Conservation (phyloP, 2,329 filamentous ascomycete species). For the Colletotrichum sp. region DNA sequence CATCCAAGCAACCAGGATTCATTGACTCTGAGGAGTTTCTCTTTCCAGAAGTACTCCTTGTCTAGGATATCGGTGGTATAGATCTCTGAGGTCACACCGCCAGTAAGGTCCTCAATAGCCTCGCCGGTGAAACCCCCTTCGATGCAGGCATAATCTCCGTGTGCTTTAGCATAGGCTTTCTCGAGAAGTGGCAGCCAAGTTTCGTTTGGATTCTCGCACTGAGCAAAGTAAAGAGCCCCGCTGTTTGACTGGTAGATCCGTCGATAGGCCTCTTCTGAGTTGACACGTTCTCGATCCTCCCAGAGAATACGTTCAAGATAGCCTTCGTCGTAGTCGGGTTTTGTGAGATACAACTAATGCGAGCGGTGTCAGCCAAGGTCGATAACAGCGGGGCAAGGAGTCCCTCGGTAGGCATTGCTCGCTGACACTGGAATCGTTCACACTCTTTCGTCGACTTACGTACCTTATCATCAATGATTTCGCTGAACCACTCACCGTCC, state of each 20-base stretch:
- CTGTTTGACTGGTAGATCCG: conserved; percentile 77
- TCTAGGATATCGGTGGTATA: conserved; percentile 74
- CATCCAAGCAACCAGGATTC: conserved; percentile 76
- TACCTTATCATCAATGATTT: conserved; percentile 62
- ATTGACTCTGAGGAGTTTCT: conserved; percentile 80
- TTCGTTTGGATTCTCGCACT: conserved; percentile 76
- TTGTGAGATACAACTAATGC: conserved; percentile 54
- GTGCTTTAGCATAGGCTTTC: conserved; percentile 82
- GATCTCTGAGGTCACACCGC: conserved; percentile 71
- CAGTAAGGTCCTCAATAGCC: conserved; percentile 65
- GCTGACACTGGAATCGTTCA: background rate
- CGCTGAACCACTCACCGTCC: conserved; percentile 75
- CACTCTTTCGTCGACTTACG: background rate
- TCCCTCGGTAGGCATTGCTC: background rate
- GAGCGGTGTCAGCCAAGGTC: background rate
- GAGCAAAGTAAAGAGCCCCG: conserved; percentile 77
- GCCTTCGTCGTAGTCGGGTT: conserved; percentile 66
- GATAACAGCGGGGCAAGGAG: background rate
- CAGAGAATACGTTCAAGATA: conserved; percentile 51
- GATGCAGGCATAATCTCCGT: conserved; percentile 79
- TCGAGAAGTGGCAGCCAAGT: conserved; percentile 82
- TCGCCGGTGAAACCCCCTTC: conserved; percentile 72
- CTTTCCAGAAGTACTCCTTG: conserved; percentile 74
- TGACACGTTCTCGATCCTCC: conserved; percentile 51
- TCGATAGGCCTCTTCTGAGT: conserved; percentile 66